phyloP scores from a whole-genome alignment of 179 eudicot species.

The Vitellaria paradoxa region DNA sequence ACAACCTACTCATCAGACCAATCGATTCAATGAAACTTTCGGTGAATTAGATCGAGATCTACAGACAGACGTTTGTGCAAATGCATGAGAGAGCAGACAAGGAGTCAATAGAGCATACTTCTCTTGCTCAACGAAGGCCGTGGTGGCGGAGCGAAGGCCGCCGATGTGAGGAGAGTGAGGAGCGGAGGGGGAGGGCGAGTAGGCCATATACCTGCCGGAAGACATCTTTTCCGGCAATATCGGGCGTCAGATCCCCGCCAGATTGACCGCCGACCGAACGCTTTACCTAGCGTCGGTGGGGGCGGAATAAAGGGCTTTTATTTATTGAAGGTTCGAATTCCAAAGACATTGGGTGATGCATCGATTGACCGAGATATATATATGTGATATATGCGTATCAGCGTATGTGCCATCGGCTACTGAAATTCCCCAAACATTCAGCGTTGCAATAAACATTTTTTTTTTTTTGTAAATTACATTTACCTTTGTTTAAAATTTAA shows the following conservation, averaged over 20 bases:
- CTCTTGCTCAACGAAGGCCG: slow-evolving; percentile 66
- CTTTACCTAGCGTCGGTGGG: slow-evolving; percentile 8
- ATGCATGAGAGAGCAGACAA: neutral
- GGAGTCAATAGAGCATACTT: slow-evolving; percentile 34
- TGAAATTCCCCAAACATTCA: too few relatives aligned
- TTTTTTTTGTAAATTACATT: too few relatives aligned
- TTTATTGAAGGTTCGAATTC: neutral
- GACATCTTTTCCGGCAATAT: slow-evolving; percentile 56
- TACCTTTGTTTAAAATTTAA: too few relatives aligned
- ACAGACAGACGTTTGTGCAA: neutral
- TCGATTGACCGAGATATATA: neutral
- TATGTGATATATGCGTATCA: neutral
- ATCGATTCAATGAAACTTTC: neutral
- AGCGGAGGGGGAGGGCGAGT: slow-evolving; percentile 92
- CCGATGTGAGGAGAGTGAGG: slow-evolving; percentile 91
- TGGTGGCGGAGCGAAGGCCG: slow-evolving; percentile 66
- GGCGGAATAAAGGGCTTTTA: neutral
- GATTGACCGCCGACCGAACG: slow-evolving; percentile 10
- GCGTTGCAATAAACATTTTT: too few relatives aligned
- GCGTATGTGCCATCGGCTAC: too few relatives aligned
- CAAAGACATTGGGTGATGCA: neutral
- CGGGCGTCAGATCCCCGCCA: slow-evolving; percentile 26
- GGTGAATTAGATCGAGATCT: slow-evolving; percentile 18
- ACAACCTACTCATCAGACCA: slow-evolving; percentile 7
- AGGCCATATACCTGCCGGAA: slow-evolving; percentile 89